Conservation (phyloP, 306 rosid genomes). For the apple (Malus domestica) region ASM211411v1 NC_041803.1:9258001-9258500, state of each 20-base stretch:
- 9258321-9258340: too few relatives aligned
- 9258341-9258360: too few relatives aligned
- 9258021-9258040: too few relatives aligned
- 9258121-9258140: background rate
- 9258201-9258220: background rate
- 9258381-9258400: too few relatives aligned
- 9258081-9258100: background rate
- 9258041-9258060: background rate
- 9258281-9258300: too few relatives aligned
- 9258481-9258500: background rate
- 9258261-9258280: background rate
- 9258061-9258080: background rate
- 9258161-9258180: background rate
- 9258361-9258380: too few relatives aligned
- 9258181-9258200: background rate
- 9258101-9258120: background rate
- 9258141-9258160: background rate
- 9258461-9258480: too few relatives aligned
- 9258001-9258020: too few relatives aligned
- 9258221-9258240: background rate
- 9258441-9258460: too few relatives aligned
- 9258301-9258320: too few relatives aligned
- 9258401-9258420: too few relatives aligned
- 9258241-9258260: background rate
- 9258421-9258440: too few relatives aligned